A percentile compares a stretch with the other conserved stretches of the same genome.
These are phyloP conservation scores for Candida incommunis DNA, from an alignment of 805 yeast species.

Conservation along the genomic window DNA sequence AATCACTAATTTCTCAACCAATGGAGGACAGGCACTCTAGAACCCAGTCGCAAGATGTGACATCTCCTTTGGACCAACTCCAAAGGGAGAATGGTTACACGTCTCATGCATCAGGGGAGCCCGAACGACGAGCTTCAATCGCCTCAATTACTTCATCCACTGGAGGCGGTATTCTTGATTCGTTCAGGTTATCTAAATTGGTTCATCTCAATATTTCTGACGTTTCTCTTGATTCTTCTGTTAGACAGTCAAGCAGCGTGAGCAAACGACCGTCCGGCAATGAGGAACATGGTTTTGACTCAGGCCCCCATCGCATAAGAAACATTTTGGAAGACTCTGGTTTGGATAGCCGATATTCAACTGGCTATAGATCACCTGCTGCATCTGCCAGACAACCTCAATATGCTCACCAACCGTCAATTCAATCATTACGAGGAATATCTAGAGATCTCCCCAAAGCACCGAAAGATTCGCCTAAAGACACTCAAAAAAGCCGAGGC, in stretches of 20 bases:
- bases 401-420: too few species aligned
- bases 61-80: neutral
- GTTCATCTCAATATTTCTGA: slow-evolving; percentile 5
- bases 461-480: too few species aligned
- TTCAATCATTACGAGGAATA: too few species aligned
- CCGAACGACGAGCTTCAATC: neutral
- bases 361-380: slow-evolving; percentile 7
- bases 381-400: slow-evolving; percentile 6
- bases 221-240: slow-evolving; percentile 1
- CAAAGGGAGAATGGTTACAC: neutral
- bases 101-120: neutral
- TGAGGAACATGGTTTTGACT: neutral
- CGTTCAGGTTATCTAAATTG: slow-evolving; percentile 12
- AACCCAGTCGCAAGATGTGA: neutral
- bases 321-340: slow-evolving; percentile 1
- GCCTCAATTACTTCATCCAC: slow-evolving; percentile 6
- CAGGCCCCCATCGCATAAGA: neutral
- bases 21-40: neutral
- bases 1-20: too few species aligned
- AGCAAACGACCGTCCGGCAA: neutral
- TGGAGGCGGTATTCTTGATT: slow-evolving; percentile 13
- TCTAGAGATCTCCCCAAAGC: too few species aligned
- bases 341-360: neutral
- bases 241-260: neutral
- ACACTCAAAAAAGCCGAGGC: too few species aligned